Percentiles rank a stretch among this genome's conserved stretches.
These are phyloP conservation scores for Calonectria fujianensis DNA, from an alignment of 2,329 filamentous ascomycete genomes.

Conservation along the genomic window DNA sequence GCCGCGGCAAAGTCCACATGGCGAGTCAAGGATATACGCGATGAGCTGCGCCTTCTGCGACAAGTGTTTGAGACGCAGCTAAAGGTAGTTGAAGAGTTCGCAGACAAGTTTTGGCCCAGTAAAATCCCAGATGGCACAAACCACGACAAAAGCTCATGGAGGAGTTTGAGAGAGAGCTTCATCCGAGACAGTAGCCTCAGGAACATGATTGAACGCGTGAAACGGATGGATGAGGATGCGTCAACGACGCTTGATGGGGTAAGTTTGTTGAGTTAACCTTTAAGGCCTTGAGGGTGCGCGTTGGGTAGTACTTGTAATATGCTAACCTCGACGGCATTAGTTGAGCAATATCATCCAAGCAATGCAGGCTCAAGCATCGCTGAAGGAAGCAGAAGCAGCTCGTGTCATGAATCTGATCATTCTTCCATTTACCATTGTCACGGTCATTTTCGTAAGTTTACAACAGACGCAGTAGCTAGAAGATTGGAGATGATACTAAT, in stretches of 20 bases:
- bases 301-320: neutral
- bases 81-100: conserved; percentile 36
- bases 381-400: conserved; percentile 41
- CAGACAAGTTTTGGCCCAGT: conserved; percentile 37
- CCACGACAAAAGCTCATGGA: conserved; percentile 15
- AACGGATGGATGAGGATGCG: conserved; percentile 1
- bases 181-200: neutral
- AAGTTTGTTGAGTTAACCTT: neutral
- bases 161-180: conserved; percentile 18
- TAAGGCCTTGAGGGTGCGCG: neutral
- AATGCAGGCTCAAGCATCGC: conserved; percentile 43
- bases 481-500: neutral
- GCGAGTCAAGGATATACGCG: conserved; percentile 42
- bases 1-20: conserved; percentile 16
- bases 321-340: neutral
- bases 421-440: conserved; percentile 41
- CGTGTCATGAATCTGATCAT: conserved; percentile 40
- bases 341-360: conserved; percentile 37
- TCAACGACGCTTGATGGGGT: conserved; percentile 2
- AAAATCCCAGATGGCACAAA: neutral
- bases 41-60: conserved; percentile 39
- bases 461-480: neutral
- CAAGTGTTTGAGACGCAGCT: conserved; percentile 41
- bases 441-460: conserved; percentile 43
- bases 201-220: neutral